These are phyloP conservation scores for Blyttiomyces sp. DNA, from an alignment of 371 early-diverging fungal species.

Conservation along the genomic window DNA sequence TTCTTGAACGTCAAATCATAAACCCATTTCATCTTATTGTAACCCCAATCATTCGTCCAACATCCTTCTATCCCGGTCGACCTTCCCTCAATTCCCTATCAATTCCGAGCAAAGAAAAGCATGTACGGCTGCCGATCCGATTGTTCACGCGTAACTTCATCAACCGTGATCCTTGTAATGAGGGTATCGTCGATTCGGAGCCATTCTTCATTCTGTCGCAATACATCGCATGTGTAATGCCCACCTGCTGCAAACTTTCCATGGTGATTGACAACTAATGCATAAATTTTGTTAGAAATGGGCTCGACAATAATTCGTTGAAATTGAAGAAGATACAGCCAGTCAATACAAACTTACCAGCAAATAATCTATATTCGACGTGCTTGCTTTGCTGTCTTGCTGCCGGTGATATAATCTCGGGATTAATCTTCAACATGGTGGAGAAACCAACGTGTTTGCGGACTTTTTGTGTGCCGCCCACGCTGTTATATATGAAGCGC, in stretches of 20 bases:
- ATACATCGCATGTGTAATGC: conserved; percentile 95
- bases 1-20: too few relatives aligned
- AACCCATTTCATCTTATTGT: too few relatives aligned
- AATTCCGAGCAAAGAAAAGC: conserved; percentile 35
- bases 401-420: conserved; percentile 62
- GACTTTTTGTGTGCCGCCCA: conserved; percentile 78
- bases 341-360: conserved; percentile 23
- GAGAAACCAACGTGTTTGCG: conserved; percentile 79
- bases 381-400: background rate
- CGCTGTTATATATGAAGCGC: conserved; percentile 80
- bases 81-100: background rate
- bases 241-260: conserved; percentile 87
- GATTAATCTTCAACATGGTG: conserved; percentile 59
- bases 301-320: background rate
- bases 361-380: conserved; percentile 35
- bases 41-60: too few relatives aligned
- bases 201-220: conserved; percentile 72
- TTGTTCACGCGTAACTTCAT: conserved; percentile 58
- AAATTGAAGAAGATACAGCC: conserved; percentile 3
- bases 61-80: too few relatives aligned
- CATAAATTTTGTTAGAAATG: background rate
- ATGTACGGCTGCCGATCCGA: conserved; percentile 45
- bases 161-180: conserved; percentile 60
- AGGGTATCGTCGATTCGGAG: conserved; percentile 87
- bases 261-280: conserved; percentile 95